Base-by-base conservation (phyloP, 2,329 filamentous ascomycete genomes). In the Sclerotinia nivalis region DNA sequence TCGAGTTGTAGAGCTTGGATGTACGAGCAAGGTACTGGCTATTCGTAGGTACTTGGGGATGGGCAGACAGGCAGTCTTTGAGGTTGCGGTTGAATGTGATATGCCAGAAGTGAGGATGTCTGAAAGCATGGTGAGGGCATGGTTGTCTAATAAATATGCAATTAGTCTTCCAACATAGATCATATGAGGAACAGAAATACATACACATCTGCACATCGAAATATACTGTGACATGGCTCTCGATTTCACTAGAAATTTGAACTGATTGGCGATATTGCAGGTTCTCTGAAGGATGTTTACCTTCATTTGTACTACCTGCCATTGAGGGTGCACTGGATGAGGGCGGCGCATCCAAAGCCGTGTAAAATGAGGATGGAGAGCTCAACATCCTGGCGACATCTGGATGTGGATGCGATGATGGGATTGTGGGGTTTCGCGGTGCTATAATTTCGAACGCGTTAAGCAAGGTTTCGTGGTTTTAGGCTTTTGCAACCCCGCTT, bases 21-120 rank as follows among this genome's bases (percentile, higher is more conserved):
- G 93, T 20, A 96, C 86, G n/a, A 90, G 80, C n/a, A 97, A 83
- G 1, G 93, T 96, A 56, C 86, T 88, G n/a, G 93, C 85, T 12
- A 97, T 83, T 10, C 92, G 89, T 34, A 98, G 83, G 73, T 95
- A 89, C 69, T 88, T 86, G 0, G 91, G 85, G 2, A 91, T 87
- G 1, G 95, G 92, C 25, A 93, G 81, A 70, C 86, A 86, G 15
- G 87, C 86, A 0, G 87, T 83, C 76, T 72, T 50, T 76, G 78
- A 10, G 75, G 78, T 49, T 76, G 20, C 81, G 71, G 49, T 79
- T 77, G 70, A 80, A 79, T 62, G 76, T 55, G 68, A 77, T 4
- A 77, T 76, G 69, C 88, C 86, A 20, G 88, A 83, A 2, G 82
- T 83, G n/a, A 91, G 81, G n/a, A 89, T 82, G 75, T 85, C 87